Evolutionary conservation across 495 filamentous ascomycete genomes (phyloP).

Genomic region (Aspergillus kassunensis): DNA sequence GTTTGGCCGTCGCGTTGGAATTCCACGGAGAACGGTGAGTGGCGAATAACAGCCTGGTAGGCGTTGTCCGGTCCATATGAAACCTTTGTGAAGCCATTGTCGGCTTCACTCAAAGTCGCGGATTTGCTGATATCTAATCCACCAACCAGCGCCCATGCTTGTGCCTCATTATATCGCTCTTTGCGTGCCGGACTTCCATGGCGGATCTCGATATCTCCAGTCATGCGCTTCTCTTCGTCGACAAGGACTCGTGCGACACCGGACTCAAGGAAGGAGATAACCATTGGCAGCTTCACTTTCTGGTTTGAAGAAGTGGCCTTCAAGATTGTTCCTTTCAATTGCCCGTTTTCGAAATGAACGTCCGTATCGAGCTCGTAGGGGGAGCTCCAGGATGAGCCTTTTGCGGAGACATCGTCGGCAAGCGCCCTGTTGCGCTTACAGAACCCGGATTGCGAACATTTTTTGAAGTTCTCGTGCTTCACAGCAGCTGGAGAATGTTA

Average conservation of each 20-base stretch:
- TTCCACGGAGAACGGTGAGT: conserved; percentile 76
- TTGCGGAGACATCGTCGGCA: conserved; percentile 67
- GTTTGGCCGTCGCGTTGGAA: conserved; percentile 78
- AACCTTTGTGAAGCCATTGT: conserved; percentile 67
- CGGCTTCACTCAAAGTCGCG: conserved; percentile 56
- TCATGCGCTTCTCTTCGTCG: conserved; percentile 85
- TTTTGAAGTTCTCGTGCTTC: conserved; percentile 96
- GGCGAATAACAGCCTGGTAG: conserved; percentile 77
- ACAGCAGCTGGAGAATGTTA: conserved; percentile 58
- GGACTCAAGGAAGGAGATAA: conserved; percentile 81
- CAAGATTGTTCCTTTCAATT: conserved; percentile 70
- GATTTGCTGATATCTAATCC: conserved; percentile 65
- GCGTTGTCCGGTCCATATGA: conserved; percentile 72
- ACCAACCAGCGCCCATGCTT: conserved; percentile 81
- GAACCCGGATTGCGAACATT: conserved; percentile 86
- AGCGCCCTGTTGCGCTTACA: conserved; percentile 89
- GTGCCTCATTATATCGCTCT: conserved; percentile 88
- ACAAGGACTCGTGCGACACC: conserved; percentile 81
- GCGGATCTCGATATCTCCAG: conserved; percentile 82
- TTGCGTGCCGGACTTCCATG: conserved; percentile 82
- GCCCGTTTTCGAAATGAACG: conserved; percentile 71
- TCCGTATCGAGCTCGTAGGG: conserved; percentile 76
- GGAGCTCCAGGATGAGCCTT: conserved; percentile 66
- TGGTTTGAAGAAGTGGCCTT: conserved; percentile 66
- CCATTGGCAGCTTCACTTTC: conserved; percentile 74